Evolutionary conservation across 352 stramenopile species (phyloP), one percentile per base, ranked within the genome.

Genomic region (Pythium folliculosum): DNA sequence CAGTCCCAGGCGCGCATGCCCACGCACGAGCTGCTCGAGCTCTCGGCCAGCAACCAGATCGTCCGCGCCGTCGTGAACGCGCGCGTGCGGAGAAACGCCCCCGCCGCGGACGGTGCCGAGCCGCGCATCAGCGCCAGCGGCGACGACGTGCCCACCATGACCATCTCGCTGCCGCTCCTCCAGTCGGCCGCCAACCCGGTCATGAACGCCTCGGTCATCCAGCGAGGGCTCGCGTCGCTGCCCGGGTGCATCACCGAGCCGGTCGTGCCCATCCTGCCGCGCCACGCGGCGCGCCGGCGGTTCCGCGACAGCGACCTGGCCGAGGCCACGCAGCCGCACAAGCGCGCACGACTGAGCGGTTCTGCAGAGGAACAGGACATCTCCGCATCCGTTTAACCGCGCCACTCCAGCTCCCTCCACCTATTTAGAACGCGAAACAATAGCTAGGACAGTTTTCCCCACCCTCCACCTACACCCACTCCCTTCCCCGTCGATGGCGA

Each of bases 41-140:
- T 94, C 25, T 85, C 88, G 2, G 84, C 88, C 6, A 93, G 84
- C 61, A 93, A 94, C 64, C 88, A 94, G 72, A 83, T 94, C 65
- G 94, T 96, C 44, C 86, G 84, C 61, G 88, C 88, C 4, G 80
- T 96, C 30, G 88, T 96, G 49, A 96, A 96, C 49, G 88, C 88
- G 17, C 81, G 86, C 21, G 88, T 96, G 65, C 79, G 88, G 17
- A 71, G 81, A 50, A 91, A 90, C 69, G 64, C 73, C 23, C 77
- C 72, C 3, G 52, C 71, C 1, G 58, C 62, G 10, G 67, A 27
- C 61, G 17, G 14, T 13, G 12, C 19, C 19, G 12, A 35, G 48
- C 22, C 32, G 19, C 40, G 23, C 19, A 45, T n/a, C 37, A n/a
- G 16, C 35, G 61, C 61, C 17, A 45, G 0, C 30, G 12, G 44